A percentile compares a stretch with the other conserved stretches of the same genome.
These are phyloP conservation scores for Bretschneidera sinensis DNA, from an alignment of 345 rosid genomes.

Conservation along the genomic window DNA sequence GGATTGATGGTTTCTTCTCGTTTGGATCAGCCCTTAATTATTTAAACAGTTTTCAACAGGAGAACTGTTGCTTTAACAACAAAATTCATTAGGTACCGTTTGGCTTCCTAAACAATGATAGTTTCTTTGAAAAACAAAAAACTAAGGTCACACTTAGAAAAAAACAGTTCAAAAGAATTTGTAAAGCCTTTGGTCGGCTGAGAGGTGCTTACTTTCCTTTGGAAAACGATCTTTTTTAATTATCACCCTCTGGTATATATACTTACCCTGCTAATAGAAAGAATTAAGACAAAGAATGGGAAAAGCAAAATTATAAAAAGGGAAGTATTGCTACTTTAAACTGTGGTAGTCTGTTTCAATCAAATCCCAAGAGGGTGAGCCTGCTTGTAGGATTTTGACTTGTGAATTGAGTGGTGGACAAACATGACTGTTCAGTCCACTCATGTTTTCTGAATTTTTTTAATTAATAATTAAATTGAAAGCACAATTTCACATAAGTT, in stretches of 20 bases:
- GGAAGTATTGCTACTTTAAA: not conserved
- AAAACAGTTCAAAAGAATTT: no score
- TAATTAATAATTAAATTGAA: not conserved
- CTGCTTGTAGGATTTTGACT: not conserved
- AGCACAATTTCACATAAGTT: not conserved
- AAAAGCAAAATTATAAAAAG: not conserved
- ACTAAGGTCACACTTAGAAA: no score
- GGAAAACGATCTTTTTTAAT: not conserved
- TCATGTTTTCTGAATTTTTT: slow-evolving; percentile 4
- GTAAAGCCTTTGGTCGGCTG: slow-evolving; percentile 10
- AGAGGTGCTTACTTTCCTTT: not conserved
- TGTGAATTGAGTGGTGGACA: not conserved
- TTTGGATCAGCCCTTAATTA: not conserved
- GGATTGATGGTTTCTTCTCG: not conserved
- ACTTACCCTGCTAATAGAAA: not conserved
- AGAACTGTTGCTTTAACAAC: not conserved
- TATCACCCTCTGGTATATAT: not conserved
- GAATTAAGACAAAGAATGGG: not conserved
- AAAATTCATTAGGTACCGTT: no score
- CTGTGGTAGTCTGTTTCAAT: not conserved
- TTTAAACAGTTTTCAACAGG: not conserved
- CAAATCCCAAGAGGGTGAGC: no score
- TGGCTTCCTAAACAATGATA: not conserved
- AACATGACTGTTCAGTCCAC: slow-evolving; percentile 14
- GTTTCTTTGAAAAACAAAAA: not conserved